A percentile compares a stretch with the other conserved stretches of the same genome.
Evolutionary conservation across 441 rosid genomes (phyloP).

Genomic region (Euphorbia corollata): DNA sequence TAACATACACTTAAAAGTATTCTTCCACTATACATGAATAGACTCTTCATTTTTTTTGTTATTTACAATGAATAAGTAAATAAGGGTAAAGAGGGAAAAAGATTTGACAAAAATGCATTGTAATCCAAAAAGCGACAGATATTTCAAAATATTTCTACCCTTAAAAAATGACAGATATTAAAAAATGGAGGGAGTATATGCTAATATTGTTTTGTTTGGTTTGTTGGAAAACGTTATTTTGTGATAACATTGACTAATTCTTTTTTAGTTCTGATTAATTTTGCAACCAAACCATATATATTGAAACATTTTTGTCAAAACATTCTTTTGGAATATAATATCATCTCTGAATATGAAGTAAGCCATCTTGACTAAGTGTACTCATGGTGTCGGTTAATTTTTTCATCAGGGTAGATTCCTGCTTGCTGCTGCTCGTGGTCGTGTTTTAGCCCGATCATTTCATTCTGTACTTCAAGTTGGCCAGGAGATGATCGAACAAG

Average conservation of each 20-base stretch:
- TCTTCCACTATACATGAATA: too few relatives aligned
- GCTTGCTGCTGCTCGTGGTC: conserved; percentile 96
- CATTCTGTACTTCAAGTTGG: conserved; percentile 83
- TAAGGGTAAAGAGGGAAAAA: too few relatives aligned
- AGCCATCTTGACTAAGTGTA: conserved; percentile 7
- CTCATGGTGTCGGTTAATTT: conserved; percentile 8
- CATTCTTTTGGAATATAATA: conserved; percentile 2
- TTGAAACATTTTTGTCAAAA: not conserved
- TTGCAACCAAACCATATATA: not conserved
- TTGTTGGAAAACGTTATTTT: not conserved
- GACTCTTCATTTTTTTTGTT: too few relatives aligned
- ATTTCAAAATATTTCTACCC: too few relatives aligned
- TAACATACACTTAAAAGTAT: too few relatives aligned
- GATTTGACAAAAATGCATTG: too few relatives aligned
- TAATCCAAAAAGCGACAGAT: too few relatives aligned
- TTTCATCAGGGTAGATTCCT: conserved; percentile 83
- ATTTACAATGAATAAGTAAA: too few relatives aligned
- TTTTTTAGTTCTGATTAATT: not conserved
- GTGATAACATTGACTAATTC: not conserved
- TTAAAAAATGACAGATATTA: too few relatives aligned
- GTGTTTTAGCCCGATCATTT: conserved; percentile 86
- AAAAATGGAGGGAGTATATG: too few relatives aligned
- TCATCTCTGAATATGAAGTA: conserved; percentile 12
- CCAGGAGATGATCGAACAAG: conserved; percentile 70
- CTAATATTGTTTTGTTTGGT: not conserved